Evolutionary conservation across 345 rosid species (phyloP), one percentile per base, ranked within the genome.

Genomic region (Abelmoschus esculentus): DNA sequence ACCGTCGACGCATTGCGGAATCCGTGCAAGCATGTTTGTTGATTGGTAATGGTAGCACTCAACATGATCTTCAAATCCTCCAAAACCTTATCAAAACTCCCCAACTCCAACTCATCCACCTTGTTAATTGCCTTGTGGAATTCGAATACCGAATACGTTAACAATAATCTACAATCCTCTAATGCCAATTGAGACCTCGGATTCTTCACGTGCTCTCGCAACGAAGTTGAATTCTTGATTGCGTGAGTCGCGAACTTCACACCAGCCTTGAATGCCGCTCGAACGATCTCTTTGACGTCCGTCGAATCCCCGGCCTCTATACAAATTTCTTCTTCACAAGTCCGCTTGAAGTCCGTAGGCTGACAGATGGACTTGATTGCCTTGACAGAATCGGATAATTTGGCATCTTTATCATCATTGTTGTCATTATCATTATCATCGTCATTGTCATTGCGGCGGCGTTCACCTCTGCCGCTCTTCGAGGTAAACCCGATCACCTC

Each of bases 21-120:
- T 11, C 88, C 93, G 4, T 90, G 96, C 38, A 87, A 62, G 79
- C 98, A 93, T 3, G 98, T 88, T 38, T 86, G 83, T 62, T 87
- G 85, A 42, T 87, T 86, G 10, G 87, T 87, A 19, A 86, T 76
- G 15, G 93, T 77, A 7, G 98, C 96, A 40, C 89, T 87, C 13
- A 93, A 82, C 98, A 97, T 90, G 44, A 82, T 55, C 79, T 61
- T 83, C 1, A 92, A 34, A 72, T 90, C 83, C 0, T 61, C 64
- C 73, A 87, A 62, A 4, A 80, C 18, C 3, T 70, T 75, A 4
- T 87, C 83, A 10, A 82, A 1, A 34, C 61, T 70, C 44, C 17
- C 59, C 1, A 75, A 4, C 31, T 89, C 93, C 8, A 85, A 80
- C 6, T 70, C 66, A 1, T 78, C 79, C 19, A 87, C n/a, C 47